phyloP scores from a whole-genome alignment of 345 rosid species.

The Sonneratia caseolaris region DNA sequence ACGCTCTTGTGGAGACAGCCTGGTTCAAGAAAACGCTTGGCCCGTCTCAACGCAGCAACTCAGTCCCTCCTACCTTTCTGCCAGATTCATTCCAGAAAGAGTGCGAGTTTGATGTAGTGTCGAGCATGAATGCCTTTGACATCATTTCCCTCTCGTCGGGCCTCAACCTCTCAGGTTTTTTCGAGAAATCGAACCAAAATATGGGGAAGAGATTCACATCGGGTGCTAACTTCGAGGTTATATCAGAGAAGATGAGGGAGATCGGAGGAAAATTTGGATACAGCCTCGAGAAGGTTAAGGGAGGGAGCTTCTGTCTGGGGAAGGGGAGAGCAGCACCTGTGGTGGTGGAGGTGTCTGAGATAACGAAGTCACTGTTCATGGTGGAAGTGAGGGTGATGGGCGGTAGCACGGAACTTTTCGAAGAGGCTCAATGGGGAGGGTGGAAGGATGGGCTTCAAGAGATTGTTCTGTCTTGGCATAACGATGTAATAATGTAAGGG shows the following conservation, averaged over 20 bases:
- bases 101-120: slow-evolving; percentile 7
- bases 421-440: slow-evolving; percentile 57
- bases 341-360: slow-evolving; percentile 35
- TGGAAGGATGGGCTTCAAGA: slow-evolving; percentile 52
- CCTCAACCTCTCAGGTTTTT: slow-evolving; percentile 61
- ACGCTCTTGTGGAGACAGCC: slow-evolving; percentile 25
- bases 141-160: slow-evolving; percentile 66
- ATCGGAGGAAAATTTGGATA: slow-evolving; percentile 64
- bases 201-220: slow-evolving; percentile 58
- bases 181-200: slow-evolving; percentile 29
- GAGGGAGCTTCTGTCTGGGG: slow-evolving; percentile 47
- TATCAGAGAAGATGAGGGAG: slow-evolving; percentile 47
- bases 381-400: slow-evolving; percentile 48
- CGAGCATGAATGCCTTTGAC: slow-evolving; percentile 56
- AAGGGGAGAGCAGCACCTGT: slow-evolving; percentile 41
- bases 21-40: slow-evolving; percentile 47
- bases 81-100: background rate
- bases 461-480: slow-evolving; percentile 55
- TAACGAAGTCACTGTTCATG: slow-evolving; percentile 38
- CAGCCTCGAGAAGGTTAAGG: slow-evolving; percentile 47
- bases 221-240: slow-evolving; percentile 34
- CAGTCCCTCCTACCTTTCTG: background rate
- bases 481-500: slow-evolving; percentile 17
- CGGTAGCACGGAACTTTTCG: slow-evolving; percentile 31
- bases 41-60: slow-evolving; percentile 3